phyloP scores from a whole-genome alignment of 306 rosid species.

The Vigna nakashimae region DNA sequence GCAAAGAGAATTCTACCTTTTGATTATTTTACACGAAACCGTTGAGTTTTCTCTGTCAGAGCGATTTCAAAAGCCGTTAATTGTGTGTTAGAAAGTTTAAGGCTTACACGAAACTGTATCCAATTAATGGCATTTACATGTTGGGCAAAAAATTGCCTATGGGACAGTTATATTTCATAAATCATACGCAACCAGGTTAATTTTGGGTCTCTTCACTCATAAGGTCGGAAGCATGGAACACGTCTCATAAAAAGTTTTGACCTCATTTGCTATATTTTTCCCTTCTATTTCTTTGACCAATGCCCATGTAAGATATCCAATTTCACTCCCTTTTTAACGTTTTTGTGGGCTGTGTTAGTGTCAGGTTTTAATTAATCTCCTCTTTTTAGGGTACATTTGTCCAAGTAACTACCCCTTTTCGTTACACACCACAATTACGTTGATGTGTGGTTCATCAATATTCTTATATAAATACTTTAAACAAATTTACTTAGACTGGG shows the following conservation, averaged over 20 bases:
- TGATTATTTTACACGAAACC: background rate
- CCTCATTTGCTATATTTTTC: conserved; percentile 4
- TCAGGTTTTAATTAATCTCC: conserved; percentile 1
- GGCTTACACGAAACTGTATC: conserved; percentile 15
- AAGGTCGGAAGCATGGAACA: conserved; percentile 17
- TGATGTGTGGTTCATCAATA: no score
- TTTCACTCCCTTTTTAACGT: background rate
- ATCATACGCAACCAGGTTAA: background rate
- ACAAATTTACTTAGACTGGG: no score
- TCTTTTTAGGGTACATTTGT: conserved; percentile 12
- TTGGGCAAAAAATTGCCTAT: background rate
- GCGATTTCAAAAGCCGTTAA: background rate
- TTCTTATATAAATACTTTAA: no score
- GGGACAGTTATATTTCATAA: conserved; percentile 10
- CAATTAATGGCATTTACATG: conserved; percentile 19
- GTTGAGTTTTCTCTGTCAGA: conserved; percentile 22
- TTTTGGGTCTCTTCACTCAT: background rate
- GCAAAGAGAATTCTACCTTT: background rate
- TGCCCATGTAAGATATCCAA: conserved; percentile 10
- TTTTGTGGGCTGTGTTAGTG: background rate
- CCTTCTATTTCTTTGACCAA: background rate
- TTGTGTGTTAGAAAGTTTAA: background rate
- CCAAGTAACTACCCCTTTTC: background rate
- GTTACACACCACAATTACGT: background rate
- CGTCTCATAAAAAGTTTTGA: conserved; percentile 3